Percentiles rank a stretch among this genome's conserved stretches.
Evolutionary conservation across 2,329 filamentous ascomycete genomes (phyloP).

Genomic region (Botrytis deweyae): DNA sequence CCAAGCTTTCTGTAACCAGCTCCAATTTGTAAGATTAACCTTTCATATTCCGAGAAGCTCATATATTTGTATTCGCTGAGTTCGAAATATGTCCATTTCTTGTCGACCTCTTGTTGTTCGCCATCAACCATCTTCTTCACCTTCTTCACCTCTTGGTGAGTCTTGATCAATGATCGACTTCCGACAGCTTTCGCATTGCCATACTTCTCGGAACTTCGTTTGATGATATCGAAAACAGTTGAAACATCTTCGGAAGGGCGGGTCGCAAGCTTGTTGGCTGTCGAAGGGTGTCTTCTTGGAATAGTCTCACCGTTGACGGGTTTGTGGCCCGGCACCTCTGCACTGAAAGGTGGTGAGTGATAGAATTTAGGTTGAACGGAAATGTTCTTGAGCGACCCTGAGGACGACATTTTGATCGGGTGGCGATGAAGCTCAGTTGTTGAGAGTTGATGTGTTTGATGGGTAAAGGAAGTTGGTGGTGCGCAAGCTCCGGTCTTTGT

Average conservation of each 20-base stretch:
- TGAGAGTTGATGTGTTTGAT: background rate
- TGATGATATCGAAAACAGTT: slow-evolving; percentile 59
- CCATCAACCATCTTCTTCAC: slow-evolving; percentile 83
- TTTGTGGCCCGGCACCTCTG: slow-evolving; percentile 58
- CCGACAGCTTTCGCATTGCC: slow-evolving; percentile 64
- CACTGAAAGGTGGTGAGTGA: slow-evolving; percentile 56
- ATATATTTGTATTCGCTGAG: slow-evolving; percentile 74
- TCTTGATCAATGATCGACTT: slow-evolving; percentile 68
- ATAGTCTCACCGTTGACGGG: slow-evolving; percentile 68
- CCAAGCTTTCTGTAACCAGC: slow-evolving; percentile 70
- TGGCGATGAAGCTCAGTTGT: slow-evolving; percentile 1
- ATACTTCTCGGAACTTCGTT: slow-evolving; percentile 61
- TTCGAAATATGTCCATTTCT: slow-evolving; percentile 85
- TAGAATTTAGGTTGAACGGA: slow-evolving; percentile 35
- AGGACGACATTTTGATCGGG: background rate
- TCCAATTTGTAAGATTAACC: slow-evolving; percentile 64
- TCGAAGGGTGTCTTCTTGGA: slow-evolving; percentile 58
- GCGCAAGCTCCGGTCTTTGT: background rate
- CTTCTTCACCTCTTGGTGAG: slow-evolving; percentile 80
- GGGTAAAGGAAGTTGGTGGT: background rate
- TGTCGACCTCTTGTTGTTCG: slow-evolving; percentile 73
- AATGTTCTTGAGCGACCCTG: slow-evolving; percentile 36
- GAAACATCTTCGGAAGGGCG: slow-evolving; percentile 50
- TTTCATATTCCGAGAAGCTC: slow-evolving; percentile 74
- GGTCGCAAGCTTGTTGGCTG: slow-evolving; percentile 56